phyloP scores from a whole-genome alignment of 495 filamentous ascomycete species.

The Penicillium steckii region DNA sequence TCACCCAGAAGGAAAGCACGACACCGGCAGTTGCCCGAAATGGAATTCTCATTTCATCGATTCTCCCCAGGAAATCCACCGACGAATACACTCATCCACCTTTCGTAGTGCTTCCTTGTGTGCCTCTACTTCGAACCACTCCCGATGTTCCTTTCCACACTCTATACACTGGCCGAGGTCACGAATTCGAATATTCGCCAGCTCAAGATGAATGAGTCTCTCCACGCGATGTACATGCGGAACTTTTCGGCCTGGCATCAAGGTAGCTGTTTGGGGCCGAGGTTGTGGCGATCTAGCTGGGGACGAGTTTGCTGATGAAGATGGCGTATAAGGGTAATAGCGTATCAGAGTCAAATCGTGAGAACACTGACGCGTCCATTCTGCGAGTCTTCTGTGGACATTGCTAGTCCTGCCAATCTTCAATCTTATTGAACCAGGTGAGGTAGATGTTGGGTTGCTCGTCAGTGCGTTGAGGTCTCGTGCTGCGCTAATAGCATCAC shows the following conservation, averaged over 20 bases:
- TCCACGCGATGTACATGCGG: slow-evolving; percentile 89
- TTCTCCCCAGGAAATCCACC: slow-evolving; percentile 85
- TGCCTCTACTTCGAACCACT: slow-evolving; percentile 95
- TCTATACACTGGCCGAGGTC: slow-evolving; percentile 68
- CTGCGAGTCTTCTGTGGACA: slow-evolving; percentile 84
- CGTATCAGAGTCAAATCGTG: slow-evolving; percentile 82
- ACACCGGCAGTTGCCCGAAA: too few species aligned
- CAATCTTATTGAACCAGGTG: slow-evolving; percentile 62
- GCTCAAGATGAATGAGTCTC: slow-evolving; percentile 85
- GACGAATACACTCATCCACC: slow-evolving; percentile 80
- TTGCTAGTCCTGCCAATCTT: slow-evolving; percentile 93
- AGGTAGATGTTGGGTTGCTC: slow-evolving; percentile 25
- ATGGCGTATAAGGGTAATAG: slow-evolving; percentile 83
- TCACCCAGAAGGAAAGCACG: too few species aligned
- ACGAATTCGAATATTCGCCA: slow-evolving; percentile 65
- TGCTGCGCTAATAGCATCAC: slow-evolving; percentile 59
- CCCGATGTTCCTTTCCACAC: slow-evolving; percentile 85
- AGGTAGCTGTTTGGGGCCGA: slow-evolving; percentile 3
- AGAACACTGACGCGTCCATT: slow-evolving; percentile 91
- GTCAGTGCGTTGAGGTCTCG: slow-evolving; percentile 50
- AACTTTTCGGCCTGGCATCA: slow-evolving; percentile 61
- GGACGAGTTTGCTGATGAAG: slow-evolving; percentile 38
- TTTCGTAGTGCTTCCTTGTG: slow-evolving; percentile 63
- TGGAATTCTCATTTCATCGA: slow-evolving; percentile 7
- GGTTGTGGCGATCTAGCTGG: slow-evolving; percentile 12